Conservation (phyloP, 2,329 filamentous ascomycete species). For the Arthrobotrys pseudoclavata region DNA sequence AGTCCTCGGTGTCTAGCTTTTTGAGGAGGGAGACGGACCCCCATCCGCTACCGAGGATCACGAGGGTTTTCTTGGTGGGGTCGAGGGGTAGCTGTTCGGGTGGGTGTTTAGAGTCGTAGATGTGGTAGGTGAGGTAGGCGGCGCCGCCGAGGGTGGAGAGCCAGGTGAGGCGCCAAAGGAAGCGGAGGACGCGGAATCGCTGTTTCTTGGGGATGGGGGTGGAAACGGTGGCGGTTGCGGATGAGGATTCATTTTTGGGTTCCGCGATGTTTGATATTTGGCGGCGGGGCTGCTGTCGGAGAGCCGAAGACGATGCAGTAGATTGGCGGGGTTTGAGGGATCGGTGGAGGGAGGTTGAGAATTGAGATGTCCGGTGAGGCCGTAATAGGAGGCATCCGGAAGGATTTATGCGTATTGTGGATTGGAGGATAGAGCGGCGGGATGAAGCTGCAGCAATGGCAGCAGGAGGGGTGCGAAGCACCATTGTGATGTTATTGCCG, state of each 20-base stretch:
- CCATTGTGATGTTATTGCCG: constrained; percentile 36
- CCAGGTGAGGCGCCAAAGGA: constrained; percentile 86
- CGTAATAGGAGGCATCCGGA: constrained; percentile 46
- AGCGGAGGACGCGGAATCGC: constrained; percentile 79
- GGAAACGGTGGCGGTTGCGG: constrained; percentile 24
- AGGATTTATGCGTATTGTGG: constrained; percentile 34
- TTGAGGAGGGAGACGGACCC: constrained; percentile 95
- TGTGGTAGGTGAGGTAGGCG: constrained; percentile 81
- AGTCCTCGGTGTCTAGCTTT: constrained; percentile 98
- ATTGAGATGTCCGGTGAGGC: constrained; percentile 22
- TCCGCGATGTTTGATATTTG: constrained; percentile 42
- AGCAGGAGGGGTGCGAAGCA: constrained; percentile 59
- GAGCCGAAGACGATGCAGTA: not conserved
- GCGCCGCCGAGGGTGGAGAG: constrained; percentile 78
- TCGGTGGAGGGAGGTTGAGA: constrained; percentile 39
- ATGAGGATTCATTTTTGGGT: constrained; percentile 27
- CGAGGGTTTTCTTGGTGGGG: constrained; percentile 94
- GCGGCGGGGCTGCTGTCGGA: constrained; percentile 14
- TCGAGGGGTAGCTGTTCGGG: constrained; percentile 82
- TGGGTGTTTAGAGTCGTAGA: constrained; percentile 86
- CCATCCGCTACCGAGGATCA: constrained; percentile 97
- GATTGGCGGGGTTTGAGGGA: constrained; percentile 29
- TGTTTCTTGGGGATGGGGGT: constrained; percentile 65
- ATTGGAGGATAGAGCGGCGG: constrained; percentile 56
- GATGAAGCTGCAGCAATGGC: constrained; percentile 49